These are phyloP conservation scores for Volvox reticuliferus DNA, from an alignment of 139 green algal genomes.

Conservation along the genomic window DNA sequence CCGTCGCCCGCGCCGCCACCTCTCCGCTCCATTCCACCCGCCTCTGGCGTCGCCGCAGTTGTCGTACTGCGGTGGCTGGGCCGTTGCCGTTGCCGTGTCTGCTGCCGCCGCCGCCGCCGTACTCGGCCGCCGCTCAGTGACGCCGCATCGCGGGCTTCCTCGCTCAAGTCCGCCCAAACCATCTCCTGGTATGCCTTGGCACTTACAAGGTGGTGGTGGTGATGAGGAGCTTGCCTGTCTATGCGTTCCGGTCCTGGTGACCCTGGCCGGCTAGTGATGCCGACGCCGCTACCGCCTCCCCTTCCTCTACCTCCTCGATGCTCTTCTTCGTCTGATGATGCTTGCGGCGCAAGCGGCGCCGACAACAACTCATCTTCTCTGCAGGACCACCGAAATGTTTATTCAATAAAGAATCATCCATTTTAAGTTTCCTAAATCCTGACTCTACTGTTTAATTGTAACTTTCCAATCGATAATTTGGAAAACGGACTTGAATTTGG, in stretches of 20 bases:
- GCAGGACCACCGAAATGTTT: too few species aligned
- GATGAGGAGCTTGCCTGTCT: background rate
- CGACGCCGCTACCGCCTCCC: background rate
- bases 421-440: too few species aligned
- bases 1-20: background rate
- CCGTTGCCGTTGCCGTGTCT: background rate
- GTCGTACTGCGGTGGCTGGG: background rate
- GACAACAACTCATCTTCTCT: background rate
- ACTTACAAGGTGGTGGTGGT: conserved; percentile 43
- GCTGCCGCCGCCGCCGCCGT: background rate
- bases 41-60: background rate
- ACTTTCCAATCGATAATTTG: too few species aligned
- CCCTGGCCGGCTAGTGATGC: conserved; percentile 7
- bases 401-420: too few species aligned
- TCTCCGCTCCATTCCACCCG: background rate
- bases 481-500: too few species aligned
- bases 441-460: too few species aligned
- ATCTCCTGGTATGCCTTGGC: conserved; percentile 54
- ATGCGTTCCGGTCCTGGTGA: background rate
- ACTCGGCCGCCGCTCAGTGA: too few species aligned
- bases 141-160: background rate
- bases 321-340: background rate
- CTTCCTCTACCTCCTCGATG: background rate
- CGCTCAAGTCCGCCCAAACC: conserved; percentile 64
- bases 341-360: conserved; percentile 10